Percentiles rank a stretch among this genome's conserved stretches.
phyloP scores from a whole-genome alignment of 164 flowering plant genomes.

The Kalanchoe fedtschenkoi region DNA sequence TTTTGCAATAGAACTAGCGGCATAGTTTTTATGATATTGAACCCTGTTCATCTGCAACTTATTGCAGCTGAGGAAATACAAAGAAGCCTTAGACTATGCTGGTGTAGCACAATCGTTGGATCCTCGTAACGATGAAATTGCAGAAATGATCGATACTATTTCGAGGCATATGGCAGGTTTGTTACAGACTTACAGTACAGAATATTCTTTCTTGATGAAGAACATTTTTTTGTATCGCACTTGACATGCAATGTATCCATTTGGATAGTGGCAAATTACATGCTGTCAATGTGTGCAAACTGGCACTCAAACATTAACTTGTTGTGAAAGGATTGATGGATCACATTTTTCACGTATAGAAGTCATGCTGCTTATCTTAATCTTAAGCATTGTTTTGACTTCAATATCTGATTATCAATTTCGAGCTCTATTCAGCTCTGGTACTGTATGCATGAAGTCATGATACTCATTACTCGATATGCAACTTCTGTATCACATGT shows the following conservation, averaged over 20 bases:
- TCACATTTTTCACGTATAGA: neutral
- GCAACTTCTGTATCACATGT: neutral
- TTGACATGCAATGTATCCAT: neutral
- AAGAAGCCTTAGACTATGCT: conserved; percentile 82
- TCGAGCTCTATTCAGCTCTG: neutral
- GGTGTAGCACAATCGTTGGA: conserved; percentile 51
- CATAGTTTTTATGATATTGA: neutral
- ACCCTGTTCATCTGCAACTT: neutral
- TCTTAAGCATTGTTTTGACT: neutral
- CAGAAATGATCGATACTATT: conserved; percentile 48
- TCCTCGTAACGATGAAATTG: conserved; percentile 52
- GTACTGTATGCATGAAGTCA: neutral
- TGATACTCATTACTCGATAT: too few species aligned
- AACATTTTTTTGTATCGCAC: neutral
- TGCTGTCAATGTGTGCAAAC: neutral
- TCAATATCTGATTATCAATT: neutral
- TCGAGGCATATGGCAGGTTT: conserved; percentile 61
- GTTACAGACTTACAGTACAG: neutral
- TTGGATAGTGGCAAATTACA: too few species aligned
- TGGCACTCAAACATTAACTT: neutral
- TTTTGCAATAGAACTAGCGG: neutral
- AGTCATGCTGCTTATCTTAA: neutral
- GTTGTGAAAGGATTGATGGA: neutral
- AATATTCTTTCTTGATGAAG: neutral
- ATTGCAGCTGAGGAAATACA: conserved; percentile 62